Evolutionary conservation across 305 asterid species (phyloP), one percentile per base, ranked within the genome.

Genomic region (Petunia hybrid): DNA sequence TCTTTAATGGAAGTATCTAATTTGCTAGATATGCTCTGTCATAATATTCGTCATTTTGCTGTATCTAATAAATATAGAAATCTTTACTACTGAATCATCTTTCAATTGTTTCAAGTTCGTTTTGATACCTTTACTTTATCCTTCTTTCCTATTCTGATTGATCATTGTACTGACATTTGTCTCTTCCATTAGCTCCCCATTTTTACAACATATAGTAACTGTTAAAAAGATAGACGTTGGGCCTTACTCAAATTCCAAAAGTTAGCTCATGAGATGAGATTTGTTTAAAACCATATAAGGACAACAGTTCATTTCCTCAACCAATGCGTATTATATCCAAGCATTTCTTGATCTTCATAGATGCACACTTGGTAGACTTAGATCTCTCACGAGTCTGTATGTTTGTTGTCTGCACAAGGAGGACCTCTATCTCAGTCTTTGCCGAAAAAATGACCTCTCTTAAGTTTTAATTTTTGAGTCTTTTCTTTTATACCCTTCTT

Each of bases 1-100:
- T 68, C n/a, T 40, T 16, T 40, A 8, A 69, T 43, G 76, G 40
- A 68, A 5, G n/a, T 40, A 69, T 68, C 55, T 69, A 66, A 77
- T 76, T 80, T 39, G 82, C 68, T 61, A 62, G 82, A 77, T 73
- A 43, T 38, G 41, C 14, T 61, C n/a, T 66, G 73, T 66, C 73
- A 66, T 2, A 13, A 40, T 40, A 40, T 66, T 40, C 13, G 1
- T 66, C 73, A 66, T 39, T 66, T 66, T 66, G 12, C 73, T 66
- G 35, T 66, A 66, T 39, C 48, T 66, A 39, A 6, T 66, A 8
- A 66, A 66, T 66, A 51, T 13, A 14, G 36, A 40, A 40, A 51
- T 42, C 13, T 40, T 66, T 66, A 66, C 36, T 9, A 66, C 51
- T 66, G 73, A 66, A 40, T 66, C 14, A 66, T 41, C 14, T 66